Percentiles rank a stretch among this genome's conserved stretches.
These are phyloP conservation scores for Dryas integrifolia DNA, from an alignment of 331 rosid genomes.

Conservation along the genomic window DNA sequence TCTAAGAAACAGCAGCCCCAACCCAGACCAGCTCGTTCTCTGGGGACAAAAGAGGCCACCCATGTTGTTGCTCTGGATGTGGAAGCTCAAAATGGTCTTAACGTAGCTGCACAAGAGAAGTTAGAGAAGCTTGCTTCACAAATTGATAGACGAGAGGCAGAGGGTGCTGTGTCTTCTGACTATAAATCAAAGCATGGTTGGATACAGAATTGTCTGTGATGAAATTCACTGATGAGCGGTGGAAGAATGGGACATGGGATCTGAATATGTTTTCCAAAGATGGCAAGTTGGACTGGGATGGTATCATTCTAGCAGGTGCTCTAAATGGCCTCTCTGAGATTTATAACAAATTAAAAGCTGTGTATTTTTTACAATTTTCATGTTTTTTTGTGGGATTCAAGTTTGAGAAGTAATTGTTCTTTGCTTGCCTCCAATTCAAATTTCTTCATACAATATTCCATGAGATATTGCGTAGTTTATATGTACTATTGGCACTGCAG, in stretches of 20 bases:
- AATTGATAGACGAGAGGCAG: not conserved
- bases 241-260: slow-evolving; percentile 57
- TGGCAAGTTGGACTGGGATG: slow-evolving; percentile 46
- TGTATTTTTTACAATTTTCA: not conserved
- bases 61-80: slow-evolving; percentile 17
- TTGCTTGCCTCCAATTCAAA: too few species aligned
- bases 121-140: slow-evolving; percentile 5
- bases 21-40: slow-evolving; percentile 6
- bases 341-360: not conserved
- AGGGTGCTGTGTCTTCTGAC: slow-evolving; percentile 10
- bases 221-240: slow-evolving; percentile 29
- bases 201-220: not conserved
- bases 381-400: not conserved
- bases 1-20: slow-evolving; percentile 32
- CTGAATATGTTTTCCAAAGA: slow-evolving; percentile 40
- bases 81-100: slow-evolving; percentile 14
- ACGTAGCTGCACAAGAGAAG: not conserved
- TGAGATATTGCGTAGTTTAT: not conserved
- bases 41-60: slow-evolving; percentile 21
- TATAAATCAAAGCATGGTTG: slow-evolving; percentile 8
- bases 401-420: not conserved
- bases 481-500: slow-evolving; percentile 14
- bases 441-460: not conserved
- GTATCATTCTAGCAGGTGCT: slow-evolving; percentile 41
- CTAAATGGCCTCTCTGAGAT: too few species aligned